Evolutionary conservation across 768 basidiomycete species (phyloP), one percentile per base, ranked within the genome.

Genomic region (Suillus sp.): DNA sequence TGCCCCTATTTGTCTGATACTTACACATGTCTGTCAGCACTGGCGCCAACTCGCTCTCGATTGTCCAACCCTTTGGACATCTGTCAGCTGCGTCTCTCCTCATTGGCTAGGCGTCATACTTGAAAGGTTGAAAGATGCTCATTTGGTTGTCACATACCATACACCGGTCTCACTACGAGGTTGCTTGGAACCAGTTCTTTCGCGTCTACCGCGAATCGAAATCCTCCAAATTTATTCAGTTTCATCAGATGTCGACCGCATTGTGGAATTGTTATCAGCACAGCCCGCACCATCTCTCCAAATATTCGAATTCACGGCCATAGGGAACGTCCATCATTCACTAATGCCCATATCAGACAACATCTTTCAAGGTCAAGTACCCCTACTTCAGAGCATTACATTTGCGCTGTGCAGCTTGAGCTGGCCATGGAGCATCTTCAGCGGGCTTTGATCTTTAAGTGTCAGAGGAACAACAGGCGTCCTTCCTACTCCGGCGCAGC

Each of bases 41-140:
- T 84, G 82, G 81, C 78, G 83, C 30, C 65, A 75, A 0, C 76
- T 83, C 4, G 80, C 81, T 6, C 62, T 84, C 16, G 74, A 67
- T 51, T 78, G 74, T 60, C 77, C 81, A 1, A 67, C 60, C 14
- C 74, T 84, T 43, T 43, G 42, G 42, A 43, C 3, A 20, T 43
- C 3, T 2, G 9, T 85, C 16, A 47, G 13, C 74, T n/a, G 74
- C 55, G 79, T 77, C 68, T 80, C 81, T 78, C 22, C 22, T 48
- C 47, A 14, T 27, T 48, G 47, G 47, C 5, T 16, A 27, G 25
- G 14, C 25, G 5, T 27, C 25, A 48, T 48, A 14, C 25, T 48
- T 40, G 72, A 67, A 35, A 71, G 80, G 27, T 82, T 80, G 0
- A 81, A 79, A 60, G 75, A 69, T 71, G 77, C 78, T 14, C 69